phyloP scores from a whole-genome alignment of 2,329 filamentous ascomycete genomes.

The Magnaporthales sp. region DNA sequence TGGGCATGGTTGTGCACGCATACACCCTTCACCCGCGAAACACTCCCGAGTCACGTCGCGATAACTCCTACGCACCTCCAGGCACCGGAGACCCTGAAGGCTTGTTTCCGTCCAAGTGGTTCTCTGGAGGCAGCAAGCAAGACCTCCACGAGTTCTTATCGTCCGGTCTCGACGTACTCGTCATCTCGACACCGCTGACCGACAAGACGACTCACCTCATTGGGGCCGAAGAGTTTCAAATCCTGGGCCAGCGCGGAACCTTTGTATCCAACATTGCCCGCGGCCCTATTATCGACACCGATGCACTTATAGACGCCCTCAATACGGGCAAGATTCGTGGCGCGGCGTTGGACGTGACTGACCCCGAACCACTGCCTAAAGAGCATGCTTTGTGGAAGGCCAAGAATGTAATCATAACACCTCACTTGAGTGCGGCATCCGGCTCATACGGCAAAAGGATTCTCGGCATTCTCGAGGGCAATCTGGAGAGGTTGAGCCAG shows the following conservation, averaged over 20 bases:
- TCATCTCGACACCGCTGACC: conserved; percentile 32
- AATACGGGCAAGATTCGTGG: conserved; percentile 27
- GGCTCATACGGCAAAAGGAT: conserved; percentile 4
- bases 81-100: conserved; percentile 42
- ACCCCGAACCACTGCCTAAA: conserved; percentile 55
- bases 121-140: conserved; percentile 22
- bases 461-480: conserved; percentile 8
- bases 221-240: conserved; percentile 21
- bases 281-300: conserved; percentile 21
- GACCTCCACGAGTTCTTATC: conserved; percentile 30
- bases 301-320: conserved; percentile 44
- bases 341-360: conserved; percentile 59
- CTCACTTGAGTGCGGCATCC: conserved; percentile 16
- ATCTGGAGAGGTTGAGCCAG: conserved; percentile 11
- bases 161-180: conserved; percentile 31
- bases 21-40: conserved; percentile 46
- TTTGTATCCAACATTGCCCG: conserved; percentile 56
- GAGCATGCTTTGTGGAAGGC: conserved; percentile 53
- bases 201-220: conserved; percentile 30
- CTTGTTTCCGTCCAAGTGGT: conserved; percentile 31
- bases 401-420: conserved; percentile 45
- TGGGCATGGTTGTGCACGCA: conserved; percentile 60
- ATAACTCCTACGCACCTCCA: conserved; percentile 54
- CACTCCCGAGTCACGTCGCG: conserved; percentile 49
- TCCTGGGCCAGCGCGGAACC: conserved; percentile 23